Base-by-base conservation (phyloP, 805 yeast species). In the Barnettozyma populi region DNA sequence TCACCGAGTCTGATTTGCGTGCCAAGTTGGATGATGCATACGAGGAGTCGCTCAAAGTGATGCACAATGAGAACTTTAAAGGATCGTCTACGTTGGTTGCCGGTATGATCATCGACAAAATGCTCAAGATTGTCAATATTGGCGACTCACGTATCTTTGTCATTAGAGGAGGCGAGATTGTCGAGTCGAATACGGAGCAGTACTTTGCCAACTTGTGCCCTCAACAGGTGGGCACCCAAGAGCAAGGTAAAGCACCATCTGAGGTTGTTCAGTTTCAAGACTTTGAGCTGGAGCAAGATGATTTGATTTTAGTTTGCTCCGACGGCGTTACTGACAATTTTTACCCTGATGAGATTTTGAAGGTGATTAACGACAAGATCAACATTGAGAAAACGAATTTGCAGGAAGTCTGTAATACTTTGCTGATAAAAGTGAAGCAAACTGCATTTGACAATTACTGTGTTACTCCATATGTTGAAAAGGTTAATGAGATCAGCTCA, bases 321-420 rank as follows among this genome's bases (percentile, higher is more conserved):
- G 82, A 77, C 57, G 82, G 82, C 1, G 69, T 77, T 9, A 69
- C 78, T 1, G 82, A 77, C 57, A 77, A 77, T 53, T 60, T 77
- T 36, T 77, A 72, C 55, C 71, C 70, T 21, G 70, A 72, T 62
- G 82, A 77, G 57, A 69, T 77, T 7, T 51, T 65, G 29, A 63
- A 70, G 29, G 62, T 64, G 29, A 56, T 76, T 18, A 67, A 68
- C 35, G 67, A 65, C 32, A 65, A 56, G 35, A 32, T 71, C 21
- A 62, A 61, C 39, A 14, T 20, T 5, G 64, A 59, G 8, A 41
- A 51, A 41, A 58, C 64, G 25, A 65, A 61, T 40, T 53, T 75
- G 39, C 71, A 71, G 45, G 62, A 64, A 20, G 69, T 71, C 18
- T 72, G 77, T 5, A 68, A 66, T 42, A 58, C 61, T 25, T 51